These are phyloP conservation scores for Neopestalotiopsis sp. DNA, from an alignment of 2,329 filamentous ascomycete genomes.

Conservation along the genomic window DNA sequence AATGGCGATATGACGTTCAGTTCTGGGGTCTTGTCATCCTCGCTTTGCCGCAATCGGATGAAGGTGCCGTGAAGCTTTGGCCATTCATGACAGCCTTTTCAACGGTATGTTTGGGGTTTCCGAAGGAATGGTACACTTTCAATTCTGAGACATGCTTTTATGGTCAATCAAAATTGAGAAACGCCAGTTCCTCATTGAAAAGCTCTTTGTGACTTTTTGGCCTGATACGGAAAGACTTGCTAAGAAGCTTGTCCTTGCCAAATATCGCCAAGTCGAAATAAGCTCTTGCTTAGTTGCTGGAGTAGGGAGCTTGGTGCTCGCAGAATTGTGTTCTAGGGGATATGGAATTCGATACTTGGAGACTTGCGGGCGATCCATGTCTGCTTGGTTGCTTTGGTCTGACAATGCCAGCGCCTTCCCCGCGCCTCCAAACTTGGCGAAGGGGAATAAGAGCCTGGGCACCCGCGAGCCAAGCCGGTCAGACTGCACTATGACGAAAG, in stretches of 20 bases:
- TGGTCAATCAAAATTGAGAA: neutral
- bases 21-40: neutral
- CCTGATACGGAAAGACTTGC: neutral
- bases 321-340: neutral
- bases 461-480: neutral
- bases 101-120: neutral
- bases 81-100: neutral
- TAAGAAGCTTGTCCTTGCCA: neutral
- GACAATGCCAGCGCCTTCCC: neutral
- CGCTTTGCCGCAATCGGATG: slow-evolving; percentile 6
- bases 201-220: neutral
- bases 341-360: neutral
- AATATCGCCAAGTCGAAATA: neutral
- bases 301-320: neutral
- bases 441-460: neutral
- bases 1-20: neutral
- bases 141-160: neutral
- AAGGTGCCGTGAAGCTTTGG: neutral
- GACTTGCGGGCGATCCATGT: neutral
- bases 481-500: slow-evolving; percentile 6
- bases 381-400: slow-evolving; percentile 4
- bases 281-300: neutral
- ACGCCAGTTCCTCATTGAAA: too few species aligned
- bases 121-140: neutral
- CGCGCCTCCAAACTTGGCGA: slow-evolving; percentile 6